Percentiles rank a stretch among this genome's conserved stretches.
Evolutionary conservation across 257 asterid species (phyloP).

Genomic region (Verbena officinalis): DNA sequence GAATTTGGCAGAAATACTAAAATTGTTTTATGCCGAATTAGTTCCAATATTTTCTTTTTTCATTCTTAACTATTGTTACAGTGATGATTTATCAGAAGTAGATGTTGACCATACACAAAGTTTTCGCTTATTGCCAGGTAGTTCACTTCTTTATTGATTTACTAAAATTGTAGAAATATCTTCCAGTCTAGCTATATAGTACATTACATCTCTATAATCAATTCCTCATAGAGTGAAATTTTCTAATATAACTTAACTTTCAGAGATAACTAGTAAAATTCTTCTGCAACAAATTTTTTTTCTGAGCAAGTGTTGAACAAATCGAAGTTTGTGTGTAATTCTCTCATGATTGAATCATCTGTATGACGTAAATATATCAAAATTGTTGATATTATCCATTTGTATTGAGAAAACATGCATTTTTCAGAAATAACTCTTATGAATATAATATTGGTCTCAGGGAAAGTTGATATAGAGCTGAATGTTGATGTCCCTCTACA

Average conservation of each 20-base stretch:
- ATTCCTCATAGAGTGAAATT: background rate
- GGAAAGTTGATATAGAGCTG: slow-evolving; percentile 66
- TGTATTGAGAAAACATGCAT: background rate
- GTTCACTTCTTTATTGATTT: slow-evolving; percentile 9
- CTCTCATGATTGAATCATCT: background rate
- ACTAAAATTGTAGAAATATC: background rate
- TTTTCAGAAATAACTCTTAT: background rate
- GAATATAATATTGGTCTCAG: slow-evolving; percentile 41
- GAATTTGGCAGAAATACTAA: background rate
- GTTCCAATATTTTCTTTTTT: slow-evolving; percentile 27
- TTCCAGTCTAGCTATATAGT: slow-evolving; percentile 3
- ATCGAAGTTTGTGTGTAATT: too few relatives aligned
- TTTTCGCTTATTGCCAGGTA: slow-evolving; percentile 83
- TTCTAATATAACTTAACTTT: background rate
- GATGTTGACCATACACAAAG: slow-evolving; percentile 54
- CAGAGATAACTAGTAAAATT: background rate
- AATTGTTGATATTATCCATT: background rate
- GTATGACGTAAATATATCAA: background rate
- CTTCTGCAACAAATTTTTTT: background rate
- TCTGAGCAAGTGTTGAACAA: background rate
- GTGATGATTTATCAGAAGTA: slow-evolving; percentile 48
- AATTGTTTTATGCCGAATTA: slow-evolving; percentile 27
- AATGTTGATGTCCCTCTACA: slow-evolving; percentile 58
- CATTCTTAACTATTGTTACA: slow-evolving; percentile 36
- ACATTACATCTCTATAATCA: background rate